Evolutionary conservation across 768 basidiomycete genomes (phyloP).

Genomic region (Fistulinella prunicolor): DNA sequence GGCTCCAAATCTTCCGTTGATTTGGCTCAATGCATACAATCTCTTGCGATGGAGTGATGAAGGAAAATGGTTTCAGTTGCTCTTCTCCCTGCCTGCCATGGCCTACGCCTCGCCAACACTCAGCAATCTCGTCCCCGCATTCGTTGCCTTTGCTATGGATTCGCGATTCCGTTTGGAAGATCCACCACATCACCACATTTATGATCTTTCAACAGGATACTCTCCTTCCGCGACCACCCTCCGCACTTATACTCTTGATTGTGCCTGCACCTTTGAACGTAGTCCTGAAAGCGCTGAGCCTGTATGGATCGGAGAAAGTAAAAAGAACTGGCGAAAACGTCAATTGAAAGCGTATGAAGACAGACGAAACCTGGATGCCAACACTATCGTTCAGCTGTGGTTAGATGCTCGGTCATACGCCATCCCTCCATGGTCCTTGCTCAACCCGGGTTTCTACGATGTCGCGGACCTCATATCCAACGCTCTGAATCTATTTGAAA

Average conservation of each 20-base stretch:
- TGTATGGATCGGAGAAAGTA: not conserved
- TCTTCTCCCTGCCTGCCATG: conserved; percentile 31
- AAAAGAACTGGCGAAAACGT: not conserved
- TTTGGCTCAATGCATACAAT: conserved; percentile 29
- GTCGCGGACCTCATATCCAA: not conserved
- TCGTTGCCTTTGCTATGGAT: conserved; percentile 30
- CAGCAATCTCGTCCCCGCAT: conserved; percentile 18
- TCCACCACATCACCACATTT: conserved; percentile 17
- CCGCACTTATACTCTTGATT: not conserved
- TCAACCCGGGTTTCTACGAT: not conserved
- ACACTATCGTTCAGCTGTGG: conserved; percentile 1
- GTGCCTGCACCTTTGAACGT: not conserved
- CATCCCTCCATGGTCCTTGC: conserved; percentile 1
- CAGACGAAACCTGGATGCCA: not conserved
- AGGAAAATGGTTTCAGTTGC: conserved; percentile 15
- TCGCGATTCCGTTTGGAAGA: conserved; percentile 1
- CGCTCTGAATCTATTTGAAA: conserved; percentile 1
- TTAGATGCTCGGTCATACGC: conserved; percentile 12
- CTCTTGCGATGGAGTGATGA: conserved; percentile 14
- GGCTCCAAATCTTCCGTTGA: conserved; percentile 9
- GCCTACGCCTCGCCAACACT: conserved; percentile 20
- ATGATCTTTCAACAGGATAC: conserved; percentile 7
- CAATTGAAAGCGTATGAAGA: not conserved
- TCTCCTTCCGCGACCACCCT: not conserved
- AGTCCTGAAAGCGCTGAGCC: conserved; percentile 8